Base-by-base conservation (phyloP, 2,329 filamentous ascomycete genomes). In the Aspergillus proliferans region DNA sequence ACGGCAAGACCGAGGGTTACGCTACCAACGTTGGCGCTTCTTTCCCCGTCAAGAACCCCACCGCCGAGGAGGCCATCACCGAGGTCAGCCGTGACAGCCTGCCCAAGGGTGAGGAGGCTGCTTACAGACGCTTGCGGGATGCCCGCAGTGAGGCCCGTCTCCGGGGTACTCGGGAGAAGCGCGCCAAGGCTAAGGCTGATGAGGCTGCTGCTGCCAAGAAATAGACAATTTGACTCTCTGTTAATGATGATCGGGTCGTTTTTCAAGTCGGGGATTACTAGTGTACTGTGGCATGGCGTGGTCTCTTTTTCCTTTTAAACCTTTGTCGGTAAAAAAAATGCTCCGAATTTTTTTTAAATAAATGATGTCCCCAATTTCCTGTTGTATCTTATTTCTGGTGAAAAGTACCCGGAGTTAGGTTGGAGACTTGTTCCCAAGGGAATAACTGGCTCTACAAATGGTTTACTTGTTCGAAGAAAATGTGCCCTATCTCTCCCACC, bases 131-230 rank as follows among this genome's bases (percentile, higher is more conserved):
- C 69, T 84, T 98, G 72, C 88, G 93, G 74, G 79, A 86, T 63
- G 84, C 87, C 63, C 86, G 93, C 76, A 84, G 83, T 73, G 87
- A 94, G 70, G 84, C 87, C 68, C 86, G 91, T 74, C 79, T 87
- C 69, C 75, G 81, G 59, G 93, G 93, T 76, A 81, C 81, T 69
- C 85, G 90, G 73, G 91, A 94, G 82, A 97, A 97, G 90, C 86
- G 93, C 70, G 85, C 81, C 65, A 87, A 86, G 82, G 88, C 88
- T 67, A 92, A 85, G 71, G 84, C 84, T 33, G 82, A 86, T 33
- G 82, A 85, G 63, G 81, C 81, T 52, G 78, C 80, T 57, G 72
- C 72, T 54, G 69, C 77, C 60, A 81, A 75, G 66, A 72, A 76
- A 73, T 75, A 75, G 68, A 70, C 64, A 30, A 30, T 30, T 59